These are phyloP conservation scores for Stevia rebaudiana DNA, from an alignment of 140 eudicot genomes.

Conservation along the genomic window DNA sequence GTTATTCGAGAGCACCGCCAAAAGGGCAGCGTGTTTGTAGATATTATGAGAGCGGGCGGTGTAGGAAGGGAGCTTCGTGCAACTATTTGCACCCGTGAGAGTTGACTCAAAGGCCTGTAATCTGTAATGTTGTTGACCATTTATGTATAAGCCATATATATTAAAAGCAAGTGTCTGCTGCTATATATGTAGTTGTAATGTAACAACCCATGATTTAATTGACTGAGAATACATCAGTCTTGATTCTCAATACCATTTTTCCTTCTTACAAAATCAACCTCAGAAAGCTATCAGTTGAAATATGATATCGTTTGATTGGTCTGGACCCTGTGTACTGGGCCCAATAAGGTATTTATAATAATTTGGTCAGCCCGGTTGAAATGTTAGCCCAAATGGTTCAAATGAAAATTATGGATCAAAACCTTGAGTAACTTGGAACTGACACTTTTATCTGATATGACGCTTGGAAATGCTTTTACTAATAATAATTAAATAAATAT, in stretches of 20 bases:
- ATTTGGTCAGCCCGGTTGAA: background rate
- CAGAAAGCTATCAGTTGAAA: background rate
- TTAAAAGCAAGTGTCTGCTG: constrained; percentile 19
- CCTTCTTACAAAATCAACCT: background rate
- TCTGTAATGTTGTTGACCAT: constrained; percentile 28
- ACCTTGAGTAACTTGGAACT: no score
- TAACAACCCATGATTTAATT: constrained; percentile 29
- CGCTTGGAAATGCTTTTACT: no score
- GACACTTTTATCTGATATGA: no score
- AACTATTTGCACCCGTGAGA: constrained; percentile 59
- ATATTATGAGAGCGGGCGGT: constrained; percentile 61
- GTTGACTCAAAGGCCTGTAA: background rate
- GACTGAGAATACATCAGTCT: constrained; percentile 22
- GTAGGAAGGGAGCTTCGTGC: constrained; percentile 69
- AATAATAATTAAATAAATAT: no score
- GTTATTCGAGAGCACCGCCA: constrained; percentile 42
- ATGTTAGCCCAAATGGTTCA: background rate
- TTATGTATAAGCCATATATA: constrained; percentile 28
- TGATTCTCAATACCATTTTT: constrained; percentile 28
- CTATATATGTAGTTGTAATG: constrained; percentile 22
- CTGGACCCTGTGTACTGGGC: no score
- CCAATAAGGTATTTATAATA: no score
- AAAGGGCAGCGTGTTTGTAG: constrained; percentile 62
- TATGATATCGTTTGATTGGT: no score
- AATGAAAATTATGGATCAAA: no score